Evolutionary conservation across 75 land plant species (phyloP), one percentile per base, ranked within the genome.

Genomic region (Isoetes taiwanensis): DNA sequence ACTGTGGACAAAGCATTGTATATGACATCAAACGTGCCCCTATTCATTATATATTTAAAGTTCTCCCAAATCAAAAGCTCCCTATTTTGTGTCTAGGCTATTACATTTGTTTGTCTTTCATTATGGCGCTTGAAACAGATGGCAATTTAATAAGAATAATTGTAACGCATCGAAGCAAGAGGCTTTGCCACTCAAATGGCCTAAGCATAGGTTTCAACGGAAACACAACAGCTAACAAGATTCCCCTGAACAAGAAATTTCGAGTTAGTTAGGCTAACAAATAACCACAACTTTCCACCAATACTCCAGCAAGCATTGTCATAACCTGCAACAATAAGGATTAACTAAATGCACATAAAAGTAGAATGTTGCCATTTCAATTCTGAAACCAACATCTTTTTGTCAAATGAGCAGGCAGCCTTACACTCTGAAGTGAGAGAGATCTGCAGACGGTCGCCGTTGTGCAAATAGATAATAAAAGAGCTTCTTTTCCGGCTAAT

Each of bases 131-230:
- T n/a, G n/a, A n/a, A n/a, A n/a, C n/a, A n/a, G n/a, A n/a, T n/a
- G n/a, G n/a, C n/a, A n/a, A n/a, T n/a, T n/a, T n/a, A n/a, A n/a
- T n/a, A n/a, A n/a, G n/a, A n/a, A n/a, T n/a, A n/a, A n/a, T n/a
- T n/a, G n/a, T n/a, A n/a, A n/a, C n/a, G n/a, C n/a, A n/a, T 4
- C 25, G 50, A 19, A 46, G 50, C 50, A 46, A n/a, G 5, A 46
- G 50, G 16, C 50, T 46, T 23, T 46, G 50, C 50, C 50, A 46
- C n/a, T 46, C 25, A 46, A 46, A 46, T 8, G 50, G 50, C 23
- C 50, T 46, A 6, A 46, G 50, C 50, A 46, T 46, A 23, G 50
- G 50, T 5, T 19, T 46, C 5, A 46, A 19, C 4, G 50, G 25
- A 8, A 46, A n/a, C 4, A 46, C 50, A 46, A 46, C 50, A 3